phyloP scores from a whole-genome alignment of 371 early-diverging fungal species.

The Blakeslea trispora region DNA sequence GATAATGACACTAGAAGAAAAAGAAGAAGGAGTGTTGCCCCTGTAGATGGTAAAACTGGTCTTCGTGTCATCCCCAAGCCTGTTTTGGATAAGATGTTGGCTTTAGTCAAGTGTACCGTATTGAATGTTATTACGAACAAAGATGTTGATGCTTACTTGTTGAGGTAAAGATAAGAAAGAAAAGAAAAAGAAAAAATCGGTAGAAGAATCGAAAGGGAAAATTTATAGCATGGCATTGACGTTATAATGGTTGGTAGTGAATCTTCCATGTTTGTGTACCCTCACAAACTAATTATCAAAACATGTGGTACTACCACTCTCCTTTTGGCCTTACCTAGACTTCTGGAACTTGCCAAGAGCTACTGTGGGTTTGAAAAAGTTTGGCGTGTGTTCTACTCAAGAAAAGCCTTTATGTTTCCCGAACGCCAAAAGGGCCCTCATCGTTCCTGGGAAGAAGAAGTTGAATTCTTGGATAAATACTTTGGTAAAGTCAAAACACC shows the following conservation, averaged over 20 bases:
- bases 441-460: constrained; percentile 90
- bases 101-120: constrained; percentile 90
- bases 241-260: no score
- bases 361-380: constrained; percentile 72
- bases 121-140: constrained; percentile 80
- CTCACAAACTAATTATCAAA: constrained; percentile 92
- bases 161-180: constrained; percentile 56
- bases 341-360: constrained; percentile 81
- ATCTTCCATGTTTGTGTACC: constrained; percentile 96
- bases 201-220: constrained; percentile 15
- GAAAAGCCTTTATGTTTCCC: constrained; percentile 96
- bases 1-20: constrained; percentile 4
- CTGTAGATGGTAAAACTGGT: constrained; percentile 47
- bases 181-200: neutral
- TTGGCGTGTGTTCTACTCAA: constrained; percentile 90
- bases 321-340: constrained; percentile 79
- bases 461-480: constrained; percentile 68
- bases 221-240: no score
- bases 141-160: constrained; percentile 84
- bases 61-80: constrained; percentile 74
- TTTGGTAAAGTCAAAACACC: constrained; percentile 53
- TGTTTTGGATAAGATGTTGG: constrained; percentile 89
- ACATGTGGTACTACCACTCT: constrained; percentile 97
- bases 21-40: constrained; percentile 15
- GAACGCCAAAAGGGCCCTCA: constrained; percentile 89